phyloP scores from a whole-genome alignment of 768 basidiomycete species.

The Chalciporus pseudorubinellus region DNA sequence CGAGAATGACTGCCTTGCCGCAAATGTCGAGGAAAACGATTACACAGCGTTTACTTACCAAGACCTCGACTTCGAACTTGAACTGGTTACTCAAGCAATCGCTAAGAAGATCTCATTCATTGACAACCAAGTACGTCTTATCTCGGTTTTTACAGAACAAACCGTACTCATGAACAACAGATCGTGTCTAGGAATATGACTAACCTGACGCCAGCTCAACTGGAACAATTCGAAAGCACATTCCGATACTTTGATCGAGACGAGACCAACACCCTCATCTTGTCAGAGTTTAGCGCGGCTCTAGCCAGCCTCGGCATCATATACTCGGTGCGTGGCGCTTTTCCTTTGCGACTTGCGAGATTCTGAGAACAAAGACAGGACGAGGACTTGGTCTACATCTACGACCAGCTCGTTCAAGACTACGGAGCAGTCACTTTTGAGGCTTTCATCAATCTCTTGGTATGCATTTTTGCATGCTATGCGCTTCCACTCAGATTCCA shows the following conservation, averaged over 20 bases:
- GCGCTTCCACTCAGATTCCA: background rate
- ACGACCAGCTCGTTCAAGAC: conserved; percentile 70
- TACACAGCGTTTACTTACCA: conserved; percentile 87
- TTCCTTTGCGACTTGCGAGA: background rate
- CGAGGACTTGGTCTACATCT: conserved; percentile 83
- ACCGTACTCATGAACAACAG: conserved; percentile 39
- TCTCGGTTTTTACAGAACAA: background rate
- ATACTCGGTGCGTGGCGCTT: conserved; percentile 61
- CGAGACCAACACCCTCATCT: conserved; percentile 80
- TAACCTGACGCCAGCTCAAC: conserved; percentile 90
- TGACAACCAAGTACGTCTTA: conserved; percentile 79
- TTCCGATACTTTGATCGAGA: conserved; percentile 98
- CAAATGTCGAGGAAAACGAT: conserved; percentile 97
- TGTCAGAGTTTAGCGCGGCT: conserved; percentile 90
- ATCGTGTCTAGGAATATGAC: conserved; percentile 93
- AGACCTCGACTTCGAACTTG: conserved; percentile 88
- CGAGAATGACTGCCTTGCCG: conserved; percentile 75
- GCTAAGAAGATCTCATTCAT: conserved; percentile 92
- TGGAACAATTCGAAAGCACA: conserved; percentile 95
- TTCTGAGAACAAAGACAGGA: conserved; percentile 46
- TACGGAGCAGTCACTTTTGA: conserved; percentile 92
- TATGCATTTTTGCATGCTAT: conserved; percentile 33
- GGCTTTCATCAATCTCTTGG: conserved; percentile 91
- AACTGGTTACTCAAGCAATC: conserved; percentile 75
- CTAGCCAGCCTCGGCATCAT: conserved; percentile 92